These are phyloP conservation scores for Zelopaecilomyces penicillatus DNA, from an alignment of 2,329 filamentous ascomycete species.

Conservation along the genomic window DNA sequence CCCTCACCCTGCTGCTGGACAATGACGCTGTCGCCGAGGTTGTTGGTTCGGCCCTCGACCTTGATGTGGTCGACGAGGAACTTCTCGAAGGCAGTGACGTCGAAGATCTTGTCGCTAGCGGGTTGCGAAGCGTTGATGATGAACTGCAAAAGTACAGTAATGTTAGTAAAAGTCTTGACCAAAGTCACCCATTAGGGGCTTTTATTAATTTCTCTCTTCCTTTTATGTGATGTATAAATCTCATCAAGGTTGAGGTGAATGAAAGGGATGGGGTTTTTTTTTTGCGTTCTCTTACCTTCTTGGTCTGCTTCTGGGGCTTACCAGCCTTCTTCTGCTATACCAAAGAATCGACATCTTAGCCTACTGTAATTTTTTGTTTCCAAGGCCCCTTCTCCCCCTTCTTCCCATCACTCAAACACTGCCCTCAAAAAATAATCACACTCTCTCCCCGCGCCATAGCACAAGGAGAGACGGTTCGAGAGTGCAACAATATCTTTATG, in stretches of 20 bases:
- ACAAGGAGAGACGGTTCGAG: too few relatives aligned
- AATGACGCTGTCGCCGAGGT: conserved; percentile 87
- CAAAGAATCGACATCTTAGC: conserved; percentile 62
- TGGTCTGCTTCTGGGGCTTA: conserved; percentile 72
- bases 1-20: conserved; percentile 90
- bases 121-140: conserved; percentile 99
- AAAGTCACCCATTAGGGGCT: conserved; percentile 9
- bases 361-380: conserved; percentile 63
- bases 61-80: conserved; percentile 99
- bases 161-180: conserved; percentile 7
- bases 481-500: too few relatives aligned
- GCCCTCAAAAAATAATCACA: too few relatives aligned
- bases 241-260: not conserved
- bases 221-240: not conserved
- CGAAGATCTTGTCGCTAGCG: conserved; percentile 99
- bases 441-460: too few relatives aligned
- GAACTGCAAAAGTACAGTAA: conserved; percentile 52
- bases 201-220: conserved; percentile 2
- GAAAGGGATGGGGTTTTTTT: not conserved
- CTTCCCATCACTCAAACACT: not conserved
- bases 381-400: not conserved
- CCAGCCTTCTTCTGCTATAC: conserved; percentile 55
- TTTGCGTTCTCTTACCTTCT: conserved; percentile 56
- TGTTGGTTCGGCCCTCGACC: conserved; percentile 95
- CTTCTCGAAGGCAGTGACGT: conserved; percentile 97